Conservation (phyloP, 768 basidiomycete genomes). For the Crassisporium funariophilum region DNA sequence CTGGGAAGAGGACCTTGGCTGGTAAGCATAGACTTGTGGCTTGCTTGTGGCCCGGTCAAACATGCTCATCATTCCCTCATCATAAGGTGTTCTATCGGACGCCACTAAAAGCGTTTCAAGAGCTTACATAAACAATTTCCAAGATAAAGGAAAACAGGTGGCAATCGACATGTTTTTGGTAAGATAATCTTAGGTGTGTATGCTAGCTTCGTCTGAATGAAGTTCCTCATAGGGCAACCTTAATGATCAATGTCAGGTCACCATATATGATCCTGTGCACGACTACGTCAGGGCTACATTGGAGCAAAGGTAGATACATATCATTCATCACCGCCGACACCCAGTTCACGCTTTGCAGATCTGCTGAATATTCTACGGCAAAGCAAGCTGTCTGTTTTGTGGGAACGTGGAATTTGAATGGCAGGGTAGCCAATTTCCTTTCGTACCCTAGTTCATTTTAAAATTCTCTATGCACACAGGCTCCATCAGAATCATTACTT, state of each 20-base stretch:
- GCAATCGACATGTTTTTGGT: slow-evolving; percentile 97
- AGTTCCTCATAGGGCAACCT: slow-evolving; percentile 83
- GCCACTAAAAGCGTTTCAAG: slow-evolving; percentile 95
- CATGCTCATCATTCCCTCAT: slow-evolving; percentile 6
- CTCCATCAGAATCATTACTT: slow-evolving; percentile 78
- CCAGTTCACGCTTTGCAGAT: slow-evolving; percentile 38
- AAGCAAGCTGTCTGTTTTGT: slow-evolving; percentile 74
- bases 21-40: slow-evolving; percentile 58
- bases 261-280: slow-evolving; percentile 92
- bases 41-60: slow-evolving; percentile 5
- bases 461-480: slow-evolving; percentile 36
- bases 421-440: slow-evolving; percentile 54
- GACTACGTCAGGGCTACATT: slow-evolving; percentile 79
- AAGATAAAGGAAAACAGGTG: slow-evolving; percentile 90
- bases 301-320: slow-evolving; percentile 56
- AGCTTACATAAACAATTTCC: slow-evolving; percentile 97
- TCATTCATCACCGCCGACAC: slow-evolving; percentile 12
- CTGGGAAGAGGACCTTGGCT: slow-evolving; percentile 90
- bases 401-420: slow-evolving; percentile 97
- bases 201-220: neutral
- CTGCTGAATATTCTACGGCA: slow-evolving; percentile 82
- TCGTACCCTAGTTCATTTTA: neutral
- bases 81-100: slow-evolving; percentile 83
- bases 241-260: slow-evolving; percentile 82
- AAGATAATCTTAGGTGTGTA: slow-evolving; percentile 22